These are phyloP conservation scores for Corymbia maculata DNA, from an alignment of 345 rosid species.

Conservation along the genomic window DNA sequence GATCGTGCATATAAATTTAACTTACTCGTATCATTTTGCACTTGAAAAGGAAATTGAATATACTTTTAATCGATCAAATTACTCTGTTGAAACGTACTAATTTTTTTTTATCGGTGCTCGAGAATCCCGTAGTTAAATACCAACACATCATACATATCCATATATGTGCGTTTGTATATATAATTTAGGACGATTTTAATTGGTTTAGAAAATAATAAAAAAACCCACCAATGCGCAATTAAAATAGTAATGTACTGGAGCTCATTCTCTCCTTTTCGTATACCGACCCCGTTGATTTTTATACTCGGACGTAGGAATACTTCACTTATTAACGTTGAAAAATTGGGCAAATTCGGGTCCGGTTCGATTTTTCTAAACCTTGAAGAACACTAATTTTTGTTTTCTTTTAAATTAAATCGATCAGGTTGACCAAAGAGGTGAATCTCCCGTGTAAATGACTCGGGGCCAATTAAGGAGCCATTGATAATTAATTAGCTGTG, in stretches of 20 bases:
- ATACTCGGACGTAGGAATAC: background rate
- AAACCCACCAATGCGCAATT: background rate
- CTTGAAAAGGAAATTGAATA: background rate
- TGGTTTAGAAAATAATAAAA: background rate
- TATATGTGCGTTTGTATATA: background rate
- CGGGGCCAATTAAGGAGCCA: background rate
- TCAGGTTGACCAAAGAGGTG: background rate
- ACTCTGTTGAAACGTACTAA: background rate
- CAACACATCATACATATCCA: background rate
- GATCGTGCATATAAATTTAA: too few species aligned
- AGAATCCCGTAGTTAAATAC: background rate
- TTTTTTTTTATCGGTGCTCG: background rate
- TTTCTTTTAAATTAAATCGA: background rate
- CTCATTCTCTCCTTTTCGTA: background rate
- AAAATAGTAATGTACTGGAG: background rate
- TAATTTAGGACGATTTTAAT: background rate
- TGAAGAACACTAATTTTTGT: background rate
- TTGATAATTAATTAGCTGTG: too few species aligned
- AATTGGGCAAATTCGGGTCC: background rate
- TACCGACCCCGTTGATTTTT: background rate
- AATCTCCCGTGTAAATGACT: background rate
- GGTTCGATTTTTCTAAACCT: background rate
- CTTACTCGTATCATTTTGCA: background rate
- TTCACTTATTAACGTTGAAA: background rate
- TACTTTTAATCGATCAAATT: background rate